These are phyloP conservation scores for Anisodus tanguticus DNA, from an alignment of 257 asterid genomes.

Conservation along the genomic window DNA sequence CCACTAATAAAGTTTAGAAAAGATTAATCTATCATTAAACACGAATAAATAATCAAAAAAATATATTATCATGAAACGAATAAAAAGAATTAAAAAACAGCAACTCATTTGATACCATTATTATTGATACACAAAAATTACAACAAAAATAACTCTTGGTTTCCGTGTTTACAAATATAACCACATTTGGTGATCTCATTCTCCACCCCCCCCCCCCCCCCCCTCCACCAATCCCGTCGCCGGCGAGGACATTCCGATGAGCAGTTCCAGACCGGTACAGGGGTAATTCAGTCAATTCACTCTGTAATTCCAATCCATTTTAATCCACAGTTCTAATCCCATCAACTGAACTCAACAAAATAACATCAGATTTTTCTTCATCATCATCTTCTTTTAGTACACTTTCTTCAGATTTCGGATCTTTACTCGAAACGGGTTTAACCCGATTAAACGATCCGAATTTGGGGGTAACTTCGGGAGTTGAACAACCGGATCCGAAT, in stretches of 20 bases:
- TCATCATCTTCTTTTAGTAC: neutral
- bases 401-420: slow-evolving; percentile 3
- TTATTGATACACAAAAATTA: neutral
- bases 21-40: neutral
- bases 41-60: too few species aligned
- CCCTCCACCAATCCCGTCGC: neutral
- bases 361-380: neutral
- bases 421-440: neutral
- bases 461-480: slow-evolving; percentile 44
- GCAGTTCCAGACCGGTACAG: neutral
- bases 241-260: neutral
- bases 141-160: neutral
- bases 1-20: neutral
- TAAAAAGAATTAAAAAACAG: neutral
- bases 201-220: neutral
- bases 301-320: neutral
- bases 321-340: neutral
- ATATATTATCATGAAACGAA: too few species aligned
- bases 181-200: neutral
- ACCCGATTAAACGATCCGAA: slow-evolving; percentile 41
- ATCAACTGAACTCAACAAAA: slow-evolving; percentile 22
- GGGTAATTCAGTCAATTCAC: neutral
- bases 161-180: neutral
- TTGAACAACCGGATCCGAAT: slow-evolving; percentile 34
- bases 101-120: neutral